Base-by-base conservation (phyloP, 768 basidiomycete species). In the Dictyophora rubrovolvata region DNA sequence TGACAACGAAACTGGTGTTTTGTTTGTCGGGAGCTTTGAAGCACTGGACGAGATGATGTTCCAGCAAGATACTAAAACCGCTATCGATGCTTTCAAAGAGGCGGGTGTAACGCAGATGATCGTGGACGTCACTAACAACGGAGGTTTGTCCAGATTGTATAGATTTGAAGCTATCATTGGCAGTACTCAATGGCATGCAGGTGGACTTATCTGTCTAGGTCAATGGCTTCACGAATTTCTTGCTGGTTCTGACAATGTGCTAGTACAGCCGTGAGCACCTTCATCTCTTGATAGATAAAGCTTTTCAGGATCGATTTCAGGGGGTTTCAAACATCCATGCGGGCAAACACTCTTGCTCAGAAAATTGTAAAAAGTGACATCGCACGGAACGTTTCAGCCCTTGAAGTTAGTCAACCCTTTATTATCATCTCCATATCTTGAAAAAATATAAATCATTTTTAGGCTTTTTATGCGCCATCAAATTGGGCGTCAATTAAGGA, bases 101-200 rank as follows among this genome's bases (percentile, higher is more conserved):
- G 72, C 75, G 1, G 79, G 79, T 3, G 78, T 82, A 11, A 77
- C 73, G 0, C 75, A 73, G 34, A 67, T 85, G 14, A 62, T 85
- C 22, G 73, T 86, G 46, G 84, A 85, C 65, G 65, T 84, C 35
- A 79, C 79, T 12, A 80, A 84, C 66, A 86, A 86, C 62, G 79
- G 78, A 57, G 84, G 83, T 78, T 49, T 17, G 75, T 60, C 36
- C 16, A 11, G 34, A 16, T 28, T 28, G 28, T 34, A n/a, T 28
- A 17, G 42, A 17, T 48, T 48, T 17, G 5, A 18, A 8, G 20
- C 10, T 49, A 18, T 7, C 9, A 35, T 59, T 28, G 21, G 18
- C 54, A 53, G 50, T 49, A 56, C 46, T 55, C 7, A 28, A 7
- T 28, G 2, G 28, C 4, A 28, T 3, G 28, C 60, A 83, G 82